Evolutionary conservation across 768 basidiomycete genomes (phyloP).

Genomic region (Kwoniella mangroviensis): DNA sequence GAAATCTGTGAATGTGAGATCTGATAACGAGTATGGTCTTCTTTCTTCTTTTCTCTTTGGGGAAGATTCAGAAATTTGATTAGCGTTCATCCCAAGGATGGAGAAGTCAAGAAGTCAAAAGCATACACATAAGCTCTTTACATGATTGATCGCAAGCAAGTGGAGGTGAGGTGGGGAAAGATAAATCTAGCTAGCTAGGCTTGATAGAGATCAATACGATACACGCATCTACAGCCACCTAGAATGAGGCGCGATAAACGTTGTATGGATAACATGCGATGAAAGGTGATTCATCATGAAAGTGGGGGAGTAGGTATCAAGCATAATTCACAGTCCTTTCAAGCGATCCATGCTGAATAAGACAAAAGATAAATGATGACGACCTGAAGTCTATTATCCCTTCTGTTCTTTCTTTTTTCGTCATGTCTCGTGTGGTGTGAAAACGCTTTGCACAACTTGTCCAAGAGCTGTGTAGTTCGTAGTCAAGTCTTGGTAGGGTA

Average conservation of each 20-base stretch:
- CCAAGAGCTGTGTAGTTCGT: not conserved
- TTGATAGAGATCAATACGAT: not conserved
- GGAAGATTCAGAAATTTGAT: not conserved
- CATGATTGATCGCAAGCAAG: not conserved
- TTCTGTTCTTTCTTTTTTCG: not conserved
- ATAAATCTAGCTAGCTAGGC: not conserved
- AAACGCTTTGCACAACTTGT: no score
- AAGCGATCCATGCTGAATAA: not conserved
- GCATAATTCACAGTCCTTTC: not conserved
- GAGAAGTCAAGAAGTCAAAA: not conserved
- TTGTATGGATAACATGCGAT: not conserved
- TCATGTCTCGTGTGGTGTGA: not conserved
- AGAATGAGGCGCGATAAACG: not conserved
- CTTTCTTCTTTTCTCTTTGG: not conserved
- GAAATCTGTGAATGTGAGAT: not conserved
- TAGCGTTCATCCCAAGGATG: not conserved
- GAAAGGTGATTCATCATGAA: not conserved
- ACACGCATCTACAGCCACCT: not conserved
- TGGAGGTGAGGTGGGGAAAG: not conserved
- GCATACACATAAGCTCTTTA: not conserved
- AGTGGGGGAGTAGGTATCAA: not conserved
- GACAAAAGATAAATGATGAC: not conserved
- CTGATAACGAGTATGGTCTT: not conserved
- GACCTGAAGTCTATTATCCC: not conserved
- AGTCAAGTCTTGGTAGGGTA: not conserved